A percentile compares a stretch with the other conserved stretches of the same genome.
Conservation (phyloP, 2,329 filamentous ascomycete species). For the Delphinella strobiligena region DNA sequence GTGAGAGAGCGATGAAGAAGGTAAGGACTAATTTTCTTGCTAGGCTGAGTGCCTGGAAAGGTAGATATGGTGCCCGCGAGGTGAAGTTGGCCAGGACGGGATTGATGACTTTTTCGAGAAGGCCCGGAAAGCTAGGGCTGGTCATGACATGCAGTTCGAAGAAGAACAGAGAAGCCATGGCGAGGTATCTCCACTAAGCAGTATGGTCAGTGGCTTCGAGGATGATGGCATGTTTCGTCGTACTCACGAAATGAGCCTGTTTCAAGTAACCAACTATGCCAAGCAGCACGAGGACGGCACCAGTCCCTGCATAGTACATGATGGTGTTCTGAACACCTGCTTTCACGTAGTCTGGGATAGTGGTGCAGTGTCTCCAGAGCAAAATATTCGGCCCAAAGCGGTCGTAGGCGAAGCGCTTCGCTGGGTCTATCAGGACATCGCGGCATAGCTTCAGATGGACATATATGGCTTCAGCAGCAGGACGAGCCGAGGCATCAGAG, state of each 20-base stretch:
- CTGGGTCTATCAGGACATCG: constrained; percentile 68
- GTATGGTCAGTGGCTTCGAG: too few species aligned
- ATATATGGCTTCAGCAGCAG: constrained; percentile 47
- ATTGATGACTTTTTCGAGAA: constrained; percentile 36
- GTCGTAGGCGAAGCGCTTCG: constrained; percentile 76
- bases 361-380: constrained; percentile 53
- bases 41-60: constrained; percentile 71
- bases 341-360: constrained; percentile 60
- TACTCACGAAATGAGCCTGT: constrained; percentile 45
- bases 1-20: constrained; percentile 69
- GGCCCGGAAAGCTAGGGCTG: constrained; percentile 31
- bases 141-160: constrained; percentile 48
- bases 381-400: constrained; percentile 67
- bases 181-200: constrained; percentile 38
- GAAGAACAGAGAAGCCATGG: constrained; percentile 40
- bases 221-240: too few species aligned
- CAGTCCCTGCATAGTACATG: constrained; percentile 50
- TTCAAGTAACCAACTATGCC: constrained; percentile 56
- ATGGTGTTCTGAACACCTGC: constrained; percentile 50
- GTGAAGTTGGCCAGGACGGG: constrained; percentile 31
- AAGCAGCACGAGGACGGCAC: constrained; percentile 47
- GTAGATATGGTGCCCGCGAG: constrained; percentile 54
- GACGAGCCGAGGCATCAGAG: constrained; percentile 25
- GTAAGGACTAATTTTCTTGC: constrained; percentile 67
- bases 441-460: constrained; percentile 72